Percentiles rank a stretch among this genome's conserved stretches.
Conservation (phyloP, 2,329 filamentous ascomycete genomes). For the Claviceps sp. region DNA sequence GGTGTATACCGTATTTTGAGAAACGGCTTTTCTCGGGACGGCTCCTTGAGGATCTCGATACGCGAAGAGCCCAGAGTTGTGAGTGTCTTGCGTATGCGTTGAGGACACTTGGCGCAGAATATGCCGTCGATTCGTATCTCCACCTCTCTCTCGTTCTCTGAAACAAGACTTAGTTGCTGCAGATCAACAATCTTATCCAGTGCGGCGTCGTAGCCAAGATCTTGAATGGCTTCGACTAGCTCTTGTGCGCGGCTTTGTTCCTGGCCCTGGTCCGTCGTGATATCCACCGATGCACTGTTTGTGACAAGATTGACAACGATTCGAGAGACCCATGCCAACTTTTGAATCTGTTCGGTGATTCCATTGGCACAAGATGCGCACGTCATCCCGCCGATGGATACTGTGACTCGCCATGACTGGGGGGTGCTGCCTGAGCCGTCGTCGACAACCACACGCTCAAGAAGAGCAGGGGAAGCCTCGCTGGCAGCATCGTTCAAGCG, state of each 20-base stretch:
- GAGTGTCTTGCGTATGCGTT: constrained; percentile 40
- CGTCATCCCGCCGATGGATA: constrained; percentile 61
- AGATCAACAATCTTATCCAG: constrained; percentile 36
- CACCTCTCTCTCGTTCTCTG: constrained; percentile 36
- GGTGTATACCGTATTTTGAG: constrained; percentile 61
- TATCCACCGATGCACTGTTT: constrained; percentile 52
- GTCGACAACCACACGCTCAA: constrained; percentile 14
- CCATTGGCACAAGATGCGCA: constrained; percentile 55
- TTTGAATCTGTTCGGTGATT: constrained; percentile 45
- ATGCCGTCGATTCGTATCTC: constrained; percentile 57
- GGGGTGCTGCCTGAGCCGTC: constrained; percentile 3
- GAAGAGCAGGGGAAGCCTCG: constrained; percentile 6
- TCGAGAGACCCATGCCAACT: constrained; percentile 41
- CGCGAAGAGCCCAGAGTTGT: constrained; percentile 33
- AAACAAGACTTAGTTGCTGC: constrained; percentile 25
- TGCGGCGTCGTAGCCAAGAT: constrained; percentile 52
- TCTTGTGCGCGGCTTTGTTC: constrained; percentile 19
- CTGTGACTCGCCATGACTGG: constrained; percentile 31
- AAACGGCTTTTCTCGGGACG: constrained; percentile 50
- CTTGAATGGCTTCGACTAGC: constrained; percentile 37
- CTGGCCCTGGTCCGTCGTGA: constrained; percentile 18
- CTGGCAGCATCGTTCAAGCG: not conserved
- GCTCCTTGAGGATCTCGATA: constrained; percentile 39
- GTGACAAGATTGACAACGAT: constrained; percentile 51
- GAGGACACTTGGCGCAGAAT: constrained; percentile 60